Conservation (phyloP, 1,284 basidiomycete genomes). For the Flammula alnicola region DNA sequence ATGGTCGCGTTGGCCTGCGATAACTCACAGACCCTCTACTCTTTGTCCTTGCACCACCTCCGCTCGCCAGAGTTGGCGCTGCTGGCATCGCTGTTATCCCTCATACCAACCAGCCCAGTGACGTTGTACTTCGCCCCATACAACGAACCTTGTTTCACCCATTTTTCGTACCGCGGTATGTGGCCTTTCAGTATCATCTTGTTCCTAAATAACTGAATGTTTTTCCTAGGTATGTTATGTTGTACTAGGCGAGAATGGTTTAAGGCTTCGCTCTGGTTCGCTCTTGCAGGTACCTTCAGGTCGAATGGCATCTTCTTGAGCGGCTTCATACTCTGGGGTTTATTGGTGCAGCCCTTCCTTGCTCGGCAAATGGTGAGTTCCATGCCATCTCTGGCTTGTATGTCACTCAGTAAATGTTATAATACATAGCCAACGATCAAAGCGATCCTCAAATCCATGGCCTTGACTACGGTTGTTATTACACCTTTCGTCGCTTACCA, state of each 20-base stretch:
- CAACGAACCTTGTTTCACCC: constrained; percentile 86
- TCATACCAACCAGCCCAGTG: constrained; percentile 82
- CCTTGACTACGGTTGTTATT: constrained; percentile 49
- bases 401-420: constrained; percentile 31
- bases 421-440: constrained; percentile 38
- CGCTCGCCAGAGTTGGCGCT: constrained; percentile 60
- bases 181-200: constrained; percentile 5
- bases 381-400: constrained; percentile 13
- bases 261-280: constrained; percentile 64
- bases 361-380: constrained; percentile 37
- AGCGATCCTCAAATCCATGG: constrained; percentile 45
- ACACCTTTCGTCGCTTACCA: constrained; percentile 79
- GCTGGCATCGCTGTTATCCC: constrained; percentile 68
- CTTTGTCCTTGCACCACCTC: constrained; percentile 58
- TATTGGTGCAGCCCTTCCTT: constrained; percentile 58
- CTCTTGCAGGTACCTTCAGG: constrained; percentile 71
- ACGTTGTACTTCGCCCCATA: constrained; percentile 76
- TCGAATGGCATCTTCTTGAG: constrained; percentile 82
- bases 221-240: constrained; percentile 59
- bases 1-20: constrained; percentile 50
- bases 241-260: constrained; percentile 56
- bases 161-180: constrained; percentile 75
- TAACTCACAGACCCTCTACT: constrained; percentile 63
- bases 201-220: neutral
- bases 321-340: constrained; percentile 78